A percentile compares a stretch with the other conserved stretches of the same genome.
These are phyloP conservation scores for Noccaea caerulescens DNA, from an alignment of 345 rosid species.

Conservation along the genomic window DNA sequence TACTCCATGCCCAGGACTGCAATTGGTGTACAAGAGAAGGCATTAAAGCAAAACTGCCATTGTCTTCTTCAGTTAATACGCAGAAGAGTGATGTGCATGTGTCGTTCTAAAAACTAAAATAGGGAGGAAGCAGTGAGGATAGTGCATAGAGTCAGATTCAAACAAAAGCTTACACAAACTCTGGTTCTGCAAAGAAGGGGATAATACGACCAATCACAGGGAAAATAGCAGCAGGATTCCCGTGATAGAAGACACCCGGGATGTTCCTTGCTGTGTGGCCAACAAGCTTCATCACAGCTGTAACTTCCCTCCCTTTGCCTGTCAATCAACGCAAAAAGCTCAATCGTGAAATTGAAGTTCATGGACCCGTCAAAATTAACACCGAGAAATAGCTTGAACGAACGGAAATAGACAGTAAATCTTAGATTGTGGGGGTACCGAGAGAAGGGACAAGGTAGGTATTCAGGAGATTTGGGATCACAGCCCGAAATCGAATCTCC, in stretches of 20 bases:
- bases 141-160: neutral
- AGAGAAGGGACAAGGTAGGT: constrained; percentile 79
- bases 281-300: constrained; percentile 83
- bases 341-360: constrained; percentile 22
- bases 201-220: constrained; percentile 78
- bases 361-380: neutral
- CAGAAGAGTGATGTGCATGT: neutral
- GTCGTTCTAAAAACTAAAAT: neutral
- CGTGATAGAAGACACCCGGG: constrained; percentile 85
- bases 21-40: constrained; percentile 25
- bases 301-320: constrained; percentile 83
- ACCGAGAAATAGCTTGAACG: too few species aligned
- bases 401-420: neutral
- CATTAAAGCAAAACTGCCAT: constrained; percentile 22
- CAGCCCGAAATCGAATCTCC: constrained; percentile 68
- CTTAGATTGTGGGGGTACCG: constrained; percentile 46
- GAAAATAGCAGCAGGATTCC: constrained; percentile 69
- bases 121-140: neutral
- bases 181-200: constrained; percentile 83
- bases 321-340: constrained; percentile 28
- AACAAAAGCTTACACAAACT: constrained; percentile 59
- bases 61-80: neutral
- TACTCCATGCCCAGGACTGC: constrained; percentile 71
- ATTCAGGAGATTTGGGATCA: constrained; percentile 76
- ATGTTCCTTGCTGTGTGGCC: constrained; percentile 71